phyloP scores from a whole-genome alignment of 129 eudicot species.

The Daucus carota region DH1_v3.0 NC_030387.2:14914001-14914500 shows the following conservation, averaged over 20 bases:
- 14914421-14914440: neutral
- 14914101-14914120: too few species aligned
- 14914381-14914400: neutral
- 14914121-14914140: too few species aligned
- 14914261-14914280: neutral
- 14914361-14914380: neutral
- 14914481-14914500: neutral
- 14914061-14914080: too few species aligned
- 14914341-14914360: neutral
- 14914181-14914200: too few species aligned
- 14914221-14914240: neutral
- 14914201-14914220: neutral
- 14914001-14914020: neutral
- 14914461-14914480: neutral
- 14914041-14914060: too few species aligned
- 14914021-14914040: too few species aligned
- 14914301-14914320: neutral
- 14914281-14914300: neutral
- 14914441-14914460: neutral
- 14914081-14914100: too few species aligned
- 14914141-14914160: too few species aligned
- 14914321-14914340: neutral
- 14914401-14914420: neutral
- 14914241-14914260: neutral
- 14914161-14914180: too few species aligned